phyloP scores from a whole-genome alignment of 306 rosid genomes.

The Rosa rugosa region DNA sequence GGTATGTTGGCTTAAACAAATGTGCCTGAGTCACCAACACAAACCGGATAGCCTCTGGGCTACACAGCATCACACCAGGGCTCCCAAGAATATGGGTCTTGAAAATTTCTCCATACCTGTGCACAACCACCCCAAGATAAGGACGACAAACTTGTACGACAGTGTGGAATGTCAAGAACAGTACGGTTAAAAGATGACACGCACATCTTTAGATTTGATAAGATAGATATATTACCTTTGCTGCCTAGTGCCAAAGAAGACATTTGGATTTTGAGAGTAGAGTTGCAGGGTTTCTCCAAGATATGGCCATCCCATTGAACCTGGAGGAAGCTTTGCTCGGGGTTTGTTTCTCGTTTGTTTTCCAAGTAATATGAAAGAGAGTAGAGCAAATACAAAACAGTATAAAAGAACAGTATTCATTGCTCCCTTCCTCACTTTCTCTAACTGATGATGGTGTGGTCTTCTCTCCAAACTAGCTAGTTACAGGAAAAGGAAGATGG shows the following conservation, averaged over 20 bases:
- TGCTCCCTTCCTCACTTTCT: neutral
- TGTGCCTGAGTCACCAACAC: constrained; percentile 26
- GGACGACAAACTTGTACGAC: too few species aligned
- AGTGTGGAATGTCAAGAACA: too few species aligned
- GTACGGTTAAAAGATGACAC: too few species aligned
- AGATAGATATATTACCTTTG: constrained; percentile 1
- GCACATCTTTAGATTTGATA: too few species aligned
- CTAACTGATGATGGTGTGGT: neutral
- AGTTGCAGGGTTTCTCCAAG: constrained; percentile 28
- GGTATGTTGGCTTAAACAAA: constrained; percentile 30
- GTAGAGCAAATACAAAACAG: neutral
- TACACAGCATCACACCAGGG: constrained; percentile 26
- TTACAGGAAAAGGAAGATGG: neutral
- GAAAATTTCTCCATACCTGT: constrained; percentile 30
- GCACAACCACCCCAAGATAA: too few species aligned
- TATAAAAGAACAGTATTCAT: neutral
- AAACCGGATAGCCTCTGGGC: constrained; percentile 26
- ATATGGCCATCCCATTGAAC: constrained; percentile 33
- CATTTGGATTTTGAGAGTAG: constrained; percentile 30
- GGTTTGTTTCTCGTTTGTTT: constrained; percentile 7
- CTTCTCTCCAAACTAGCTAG: neutral
- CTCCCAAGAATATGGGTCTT: constrained; percentile 26
- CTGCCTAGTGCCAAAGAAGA: constrained; percentile 23
- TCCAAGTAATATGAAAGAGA: neutral
- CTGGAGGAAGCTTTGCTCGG: constrained; percentile 16